A percentile compares a stretch with the other conserved stretches of the same genome.
These are phyloP conservation scores for Euphorbia tirucalli DNA, from an alignment of 345 rosid species.

Conservation along the genomic window DNA sequence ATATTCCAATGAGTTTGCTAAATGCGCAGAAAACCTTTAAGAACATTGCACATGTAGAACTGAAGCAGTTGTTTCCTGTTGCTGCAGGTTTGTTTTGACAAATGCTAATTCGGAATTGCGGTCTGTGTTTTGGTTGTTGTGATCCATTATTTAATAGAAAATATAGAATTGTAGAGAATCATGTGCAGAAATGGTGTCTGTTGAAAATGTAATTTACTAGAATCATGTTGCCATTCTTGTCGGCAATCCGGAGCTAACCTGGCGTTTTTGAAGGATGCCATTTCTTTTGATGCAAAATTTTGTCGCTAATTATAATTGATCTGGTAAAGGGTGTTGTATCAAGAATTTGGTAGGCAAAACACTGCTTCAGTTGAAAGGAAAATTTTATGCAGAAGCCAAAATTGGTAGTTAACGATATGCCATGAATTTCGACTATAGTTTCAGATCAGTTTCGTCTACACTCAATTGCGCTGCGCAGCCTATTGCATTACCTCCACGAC, in stretches of 20 bases:
- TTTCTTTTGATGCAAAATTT: constrained; percentile 16
- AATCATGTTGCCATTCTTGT: constrained; percentile 9
- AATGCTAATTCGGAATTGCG: constrained; percentile 77
- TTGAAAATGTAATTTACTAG: constrained; percentile 24
- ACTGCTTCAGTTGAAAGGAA: neutral
- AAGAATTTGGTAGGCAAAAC: neutral
- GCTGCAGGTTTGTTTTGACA: constrained; percentile 95
- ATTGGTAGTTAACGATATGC: neutral
- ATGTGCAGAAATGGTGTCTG: constrained; percentile 28
- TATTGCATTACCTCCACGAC: no score
- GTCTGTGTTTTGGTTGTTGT: constrained; percentile 57
- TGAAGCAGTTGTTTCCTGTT: constrained; percentile 87
- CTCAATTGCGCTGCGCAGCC: no score
- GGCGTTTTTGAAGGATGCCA: constrained; percentile 18
- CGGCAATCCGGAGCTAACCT: constrained; percentile 19
- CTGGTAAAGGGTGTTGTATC: neutral
- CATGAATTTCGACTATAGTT: no score
- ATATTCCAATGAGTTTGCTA: constrained; percentile 15
- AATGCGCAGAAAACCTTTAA: constrained; percentile 24
- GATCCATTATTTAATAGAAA: constrained; percentile 38
- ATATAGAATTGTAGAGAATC: no score
- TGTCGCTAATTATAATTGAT: neutral
- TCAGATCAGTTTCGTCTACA: no score
- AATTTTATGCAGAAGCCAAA: no score
- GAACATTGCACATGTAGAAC: constrained; percentile 50